Evolutionary conservation across 768 basidiomycete species (phyloP).

Genomic region (Lentinula sp.): DNA sequence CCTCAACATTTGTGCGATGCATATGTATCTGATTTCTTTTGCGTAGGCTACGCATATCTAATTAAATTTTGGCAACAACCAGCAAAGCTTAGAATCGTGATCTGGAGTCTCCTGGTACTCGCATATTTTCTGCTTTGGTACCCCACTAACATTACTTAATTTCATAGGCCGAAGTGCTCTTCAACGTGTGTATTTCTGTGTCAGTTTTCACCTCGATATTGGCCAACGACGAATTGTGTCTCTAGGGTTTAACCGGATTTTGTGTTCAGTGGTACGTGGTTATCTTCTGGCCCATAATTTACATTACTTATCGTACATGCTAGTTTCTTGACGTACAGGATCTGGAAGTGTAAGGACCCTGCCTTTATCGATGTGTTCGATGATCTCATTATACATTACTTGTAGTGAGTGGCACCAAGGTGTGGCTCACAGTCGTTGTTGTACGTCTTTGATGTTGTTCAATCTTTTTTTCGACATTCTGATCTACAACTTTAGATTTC

Average conservation of each 20-base stretch:
- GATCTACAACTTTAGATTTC: slow-evolving; percentile 13
- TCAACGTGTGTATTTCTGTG: slow-evolving; percentile 30
- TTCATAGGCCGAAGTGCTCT: slow-evolving; percentile 38
- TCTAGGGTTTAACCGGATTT: slow-evolving; percentile 38
- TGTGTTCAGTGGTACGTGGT: slow-evolving; percentile 37
- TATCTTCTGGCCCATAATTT: not conserved
- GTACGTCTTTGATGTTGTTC: slow-evolving; percentile 18
- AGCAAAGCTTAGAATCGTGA: slow-evolving; percentile 24
- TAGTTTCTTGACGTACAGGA: slow-evolving; percentile 38
- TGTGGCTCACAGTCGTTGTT: slow-evolving; percentile 24
- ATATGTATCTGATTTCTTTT: not conserved
- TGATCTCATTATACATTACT: not conserved
- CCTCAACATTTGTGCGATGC: not conserved
- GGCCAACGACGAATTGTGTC: not conserved
- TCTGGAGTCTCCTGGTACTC: slow-evolving; percentile 34
- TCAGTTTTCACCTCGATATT: not conserved
- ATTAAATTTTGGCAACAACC: slow-evolving; percentile 33
- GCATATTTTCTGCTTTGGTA: not conserved
- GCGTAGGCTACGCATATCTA: slow-evolving; percentile 41
- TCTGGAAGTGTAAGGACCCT: slow-evolving; percentile 35
- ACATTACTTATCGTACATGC: not conserved
- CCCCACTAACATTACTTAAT: not conserved
- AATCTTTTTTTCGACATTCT: not conserved
- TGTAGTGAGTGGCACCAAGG: slow-evolving; percentile 38
- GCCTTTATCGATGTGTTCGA: not conserved